These are phyloP conservation scores for Trypanosomatidae sp. DNA, from an alignment of 208 protist species.

Conservation along the genomic window DNA sequence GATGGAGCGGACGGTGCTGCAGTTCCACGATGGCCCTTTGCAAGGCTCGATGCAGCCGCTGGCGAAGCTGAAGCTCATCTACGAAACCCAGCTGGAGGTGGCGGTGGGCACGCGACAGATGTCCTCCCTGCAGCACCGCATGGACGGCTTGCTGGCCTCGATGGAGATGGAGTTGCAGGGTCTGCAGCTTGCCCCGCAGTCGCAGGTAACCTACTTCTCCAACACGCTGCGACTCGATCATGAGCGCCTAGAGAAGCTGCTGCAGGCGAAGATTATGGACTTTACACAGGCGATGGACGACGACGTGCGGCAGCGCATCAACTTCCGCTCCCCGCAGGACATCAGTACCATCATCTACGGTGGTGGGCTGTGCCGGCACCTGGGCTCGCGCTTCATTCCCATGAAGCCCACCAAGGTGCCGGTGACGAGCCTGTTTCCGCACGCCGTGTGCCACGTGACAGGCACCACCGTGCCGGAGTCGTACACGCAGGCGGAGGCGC, in stretches of 20 bases:
- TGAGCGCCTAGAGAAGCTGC: conserved; percentile 75
- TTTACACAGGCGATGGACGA: conserved; percentile 85
- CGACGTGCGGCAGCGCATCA: conserved; percentile 83
- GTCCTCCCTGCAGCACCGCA: conserved; percentile 79
- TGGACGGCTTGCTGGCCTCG: conserved; percentile 91
- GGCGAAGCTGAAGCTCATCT: conserved; percentile 87
- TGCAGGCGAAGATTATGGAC: conserved; percentile 87
- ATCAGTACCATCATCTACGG: conserved; percentile 92
- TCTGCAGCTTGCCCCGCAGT: conserved; percentile 74
- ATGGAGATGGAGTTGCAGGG: conserved; percentile 91
- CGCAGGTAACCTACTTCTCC: conserved; percentile 64
- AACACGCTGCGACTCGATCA: conserved; percentile 63
- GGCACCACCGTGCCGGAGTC: conserved; percentile 55
- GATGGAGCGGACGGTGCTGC: conserved; percentile 85
- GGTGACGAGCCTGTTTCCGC: conserved; percentile 74
- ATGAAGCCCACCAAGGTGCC: conserved; percentile 54
- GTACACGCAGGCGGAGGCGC: conserved; percentile 55
- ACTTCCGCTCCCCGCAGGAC: conserved; percentile 87
- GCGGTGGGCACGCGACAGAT: conserved; percentile 83
- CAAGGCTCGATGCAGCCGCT: conserved; percentile 66
- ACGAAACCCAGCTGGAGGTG: conserved; percentile 87
- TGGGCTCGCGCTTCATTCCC: conserved; percentile 70
- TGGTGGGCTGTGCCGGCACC: conserved; percentile 78
- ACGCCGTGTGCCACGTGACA: conserved; percentile 71
- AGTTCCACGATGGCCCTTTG: conserved; percentile 77